Base-by-base conservation (phyloP, 2,329 filamentous ascomycete species). In the Aureobasidium sp. region DNA sequence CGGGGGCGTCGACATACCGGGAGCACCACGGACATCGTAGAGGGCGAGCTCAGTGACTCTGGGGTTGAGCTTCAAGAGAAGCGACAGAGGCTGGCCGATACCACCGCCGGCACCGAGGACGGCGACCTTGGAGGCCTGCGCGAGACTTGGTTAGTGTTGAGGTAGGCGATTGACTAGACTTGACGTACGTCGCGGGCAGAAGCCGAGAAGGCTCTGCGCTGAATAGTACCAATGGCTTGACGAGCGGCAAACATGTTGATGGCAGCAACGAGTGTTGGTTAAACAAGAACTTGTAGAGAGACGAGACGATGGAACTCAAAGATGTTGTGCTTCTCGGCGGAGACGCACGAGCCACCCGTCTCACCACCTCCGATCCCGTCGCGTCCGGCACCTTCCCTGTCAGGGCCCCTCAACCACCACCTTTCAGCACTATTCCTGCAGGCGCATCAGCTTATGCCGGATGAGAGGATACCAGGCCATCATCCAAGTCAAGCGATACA, bases 21-120 rank as follows among this genome's bases (percentile, higher is more conserved):
- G 93, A 73, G 84, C 93, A 74, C 91, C 88, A 74, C 90, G 89
- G 82, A 99, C 96, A 81, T 99, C 94, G 83, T 97, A 99, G 74
- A 99, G 90, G 68, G 93, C 90, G 73, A 99, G 90, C 78, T 97
- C 87, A 73, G 85, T 88, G 71, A 97, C 93, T 75, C 90, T 86
- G 71, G 92, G 91, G 88, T 97, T 97, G 77, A 97, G 87, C 91
- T 99, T 99, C 79, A 99, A 86, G 75, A 99, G 88, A 70, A 99
- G 89, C 64, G 94, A 99, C 73, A 99, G 84, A 74, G 94, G 94
- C 78, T 99, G 94, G 78, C 94, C 94, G 82, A 99, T 99, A 80
- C 94, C 94, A 82, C 94, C 94, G 74, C 89, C 89, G 70, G 94
- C 94, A 83, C 94, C 94, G 77, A 97, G 90, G 70, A 99, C 91